Evolutionary conservation across 495 filamentous ascomycete genomes (phyloP).

Genomic region (Aspergillus nidulans): DNA sequence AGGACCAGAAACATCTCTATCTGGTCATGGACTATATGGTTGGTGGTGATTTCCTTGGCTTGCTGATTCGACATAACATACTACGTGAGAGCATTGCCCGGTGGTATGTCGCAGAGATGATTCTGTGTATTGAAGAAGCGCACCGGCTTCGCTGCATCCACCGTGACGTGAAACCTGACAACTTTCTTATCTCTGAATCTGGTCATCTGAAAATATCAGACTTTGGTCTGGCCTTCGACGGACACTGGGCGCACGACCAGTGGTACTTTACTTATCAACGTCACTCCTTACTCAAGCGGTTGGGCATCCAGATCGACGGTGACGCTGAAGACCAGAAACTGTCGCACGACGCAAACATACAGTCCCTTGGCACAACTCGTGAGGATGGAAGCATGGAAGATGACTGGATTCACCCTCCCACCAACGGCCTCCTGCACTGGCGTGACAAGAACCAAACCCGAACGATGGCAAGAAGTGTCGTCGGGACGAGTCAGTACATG

Average conservation of each 20-base stretch:
- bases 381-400: constrained; percentile 11
- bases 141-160: constrained; percentile 87
- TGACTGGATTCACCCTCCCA: constrained; percentile 12
- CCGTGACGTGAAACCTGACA: constrained; percentile 94
- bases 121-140: constrained; percentile 87
- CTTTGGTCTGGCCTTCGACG: constrained; percentile 91
- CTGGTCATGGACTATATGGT: constrained; percentile 98
- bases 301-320: constrained; percentile 70
- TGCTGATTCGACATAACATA: constrained; percentile 76
- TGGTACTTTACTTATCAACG: constrained; percentile 78
- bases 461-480: constrained; percentile 74
- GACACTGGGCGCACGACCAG: constrained; percentile 89
- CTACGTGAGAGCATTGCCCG: constrained; percentile 71
- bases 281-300: constrained; percentile 66
- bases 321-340: constrained; percentile 66
- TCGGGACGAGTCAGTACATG: constrained; percentile 97
- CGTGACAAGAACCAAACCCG: constrained; percentile 71
- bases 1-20: constrained; percentile 78
- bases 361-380: background rate
- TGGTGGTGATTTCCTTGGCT: constrained; percentile 85
- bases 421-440: constrained; percentile 60
- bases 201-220: constrained; percentile 94
- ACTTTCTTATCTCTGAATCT: constrained; percentile 82
- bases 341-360: constrained; percentile 32
- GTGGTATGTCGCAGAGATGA: constrained; percentile 94